A percentile compares a stretch with the other conserved stretches of the same genome.
phyloP scores from a whole-genome alignment of 1,139 yeast genomes.

The Diutina siamensis region DNA sequence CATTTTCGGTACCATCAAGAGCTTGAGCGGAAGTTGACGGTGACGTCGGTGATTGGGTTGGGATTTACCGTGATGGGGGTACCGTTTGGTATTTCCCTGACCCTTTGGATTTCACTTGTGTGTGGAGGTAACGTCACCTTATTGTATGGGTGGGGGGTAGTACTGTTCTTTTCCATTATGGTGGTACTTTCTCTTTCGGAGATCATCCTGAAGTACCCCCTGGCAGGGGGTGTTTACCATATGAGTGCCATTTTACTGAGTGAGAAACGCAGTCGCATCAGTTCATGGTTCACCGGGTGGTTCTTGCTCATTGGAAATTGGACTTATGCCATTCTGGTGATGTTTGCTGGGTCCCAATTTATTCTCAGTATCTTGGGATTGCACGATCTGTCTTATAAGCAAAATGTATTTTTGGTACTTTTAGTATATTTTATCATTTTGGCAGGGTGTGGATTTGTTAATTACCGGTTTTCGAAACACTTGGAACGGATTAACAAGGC shows the following conservation, averaged over 20 bases:
- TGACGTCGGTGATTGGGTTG: slow-evolving; percentile 56
- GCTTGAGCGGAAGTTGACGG: slow-evolving; percentile 51
- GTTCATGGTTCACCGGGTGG: slow-evolving; percentile 76
- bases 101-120: slow-evolving; percentile 53
- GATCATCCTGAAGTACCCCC: slow-evolving; percentile 62
- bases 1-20: slow-evolving; percentile 65
- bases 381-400: slow-evolving; percentile 44
- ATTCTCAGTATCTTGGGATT: slow-evolving; percentile 55
- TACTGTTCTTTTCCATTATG: slow-evolving; percentile 47
- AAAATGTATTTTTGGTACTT: slow-evolving; percentile 44
- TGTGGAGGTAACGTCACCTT: slow-evolving; percentile 70
- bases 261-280: slow-evolving; percentile 37
- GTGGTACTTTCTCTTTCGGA: slow-evolving; percentile 62
- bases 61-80: slow-evolving; percentile 75
- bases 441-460: slow-evolving; percentile 49
- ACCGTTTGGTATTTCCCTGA: slow-evolving; percentile 63
- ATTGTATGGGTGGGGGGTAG: slow-evolving; percentile 58
- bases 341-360: slow-evolving; percentile 68
- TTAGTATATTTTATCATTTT: slow-evolving; percentile 44
- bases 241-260: slow-evolving; percentile 61
- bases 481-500: slow-evolving; percentile 53
- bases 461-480: slow-evolving; percentile 44
- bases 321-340: slow-evolving; percentile 63
- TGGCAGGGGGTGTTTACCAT: slow-evolving; percentile 66
- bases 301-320: slow-evolving; percentile 60